These are phyloP conservation scores for Botrytis elliptica DNA, from an alignment of 2,329 filamentous ascomycete genomes.

Conservation along the genomic window DNA sequence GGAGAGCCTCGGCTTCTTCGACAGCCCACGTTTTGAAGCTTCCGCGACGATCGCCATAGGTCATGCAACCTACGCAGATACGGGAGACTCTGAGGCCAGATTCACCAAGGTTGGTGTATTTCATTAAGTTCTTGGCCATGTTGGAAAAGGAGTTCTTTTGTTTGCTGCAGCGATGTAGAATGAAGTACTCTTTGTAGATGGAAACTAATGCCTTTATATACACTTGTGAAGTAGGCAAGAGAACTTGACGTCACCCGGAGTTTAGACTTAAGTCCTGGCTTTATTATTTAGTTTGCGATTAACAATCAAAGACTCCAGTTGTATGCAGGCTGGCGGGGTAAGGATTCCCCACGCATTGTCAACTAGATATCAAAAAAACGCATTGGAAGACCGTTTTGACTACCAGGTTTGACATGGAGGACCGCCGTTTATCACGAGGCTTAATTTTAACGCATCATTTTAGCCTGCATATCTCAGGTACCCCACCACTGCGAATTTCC, in stretches of 20 bases:
- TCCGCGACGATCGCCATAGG: conserved; percentile 42
- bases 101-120: conserved; percentile 40
- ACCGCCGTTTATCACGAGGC: too few relatives aligned
- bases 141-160: not conserved
- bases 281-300: not conserved
- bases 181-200: not conserved
- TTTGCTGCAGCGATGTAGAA: not conserved
- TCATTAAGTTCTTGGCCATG: conserved; percentile 21
- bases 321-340: not conserved
- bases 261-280: not conserved
- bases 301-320: not conserved
- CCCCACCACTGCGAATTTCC: not conserved
- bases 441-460: not conserved
- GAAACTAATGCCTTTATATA: not conserved
- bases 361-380: not conserved
- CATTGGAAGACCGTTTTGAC: not conserved
- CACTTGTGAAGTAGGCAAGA: not conserved
- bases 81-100: conserved; percentile 53
- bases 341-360: not conserved
- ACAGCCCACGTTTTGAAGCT: conserved; percentile 16
- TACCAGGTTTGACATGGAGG: not conserved
- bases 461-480: not conserved
- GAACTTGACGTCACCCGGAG: conserved; percentile 1
- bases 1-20: conserved; percentile 43
- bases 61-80: conserved; percentile 53